phyloP scores from a whole-genome alignment of 202 grass and related monocot genomes.

The Hordeum pubiflorum region DNA sequence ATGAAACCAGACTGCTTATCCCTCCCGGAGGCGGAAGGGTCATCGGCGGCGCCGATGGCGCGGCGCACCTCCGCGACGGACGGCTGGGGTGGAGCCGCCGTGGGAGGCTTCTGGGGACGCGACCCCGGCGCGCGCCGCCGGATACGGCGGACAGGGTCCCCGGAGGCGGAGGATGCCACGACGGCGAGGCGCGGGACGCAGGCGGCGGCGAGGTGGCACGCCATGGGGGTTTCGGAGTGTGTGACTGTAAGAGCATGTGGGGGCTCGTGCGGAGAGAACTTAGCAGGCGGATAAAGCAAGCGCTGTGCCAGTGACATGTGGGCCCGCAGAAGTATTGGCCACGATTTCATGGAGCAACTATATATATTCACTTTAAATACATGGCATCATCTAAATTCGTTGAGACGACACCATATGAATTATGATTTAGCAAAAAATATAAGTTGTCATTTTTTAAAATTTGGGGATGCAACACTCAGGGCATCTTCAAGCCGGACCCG shows the following conservation, averaged over 20 bases:
- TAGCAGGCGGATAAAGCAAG: neutral
- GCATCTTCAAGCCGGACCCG: too few species aligned
- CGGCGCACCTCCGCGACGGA: conserved; percentile 58
- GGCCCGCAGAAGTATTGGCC: neutral
- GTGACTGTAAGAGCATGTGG: neutral
- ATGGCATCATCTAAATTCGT: too few species aligned
- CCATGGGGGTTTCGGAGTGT: neutral
- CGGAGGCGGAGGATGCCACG: conserved; percentile 15
- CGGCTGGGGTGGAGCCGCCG: conserved; percentile 14
- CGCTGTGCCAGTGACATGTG: neutral
- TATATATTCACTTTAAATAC: too few species aligned
- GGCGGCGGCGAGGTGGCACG: conserved; percentile 9
- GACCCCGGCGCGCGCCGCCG: conserved; percentile 19
- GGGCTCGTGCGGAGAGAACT: neutral
- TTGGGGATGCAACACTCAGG: too few species aligned
- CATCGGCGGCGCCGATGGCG: conserved; percentile 44
- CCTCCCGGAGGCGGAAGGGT: conserved; percentile 16
- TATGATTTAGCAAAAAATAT: too few species aligned
- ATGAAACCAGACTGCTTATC: conserved; percentile 38
- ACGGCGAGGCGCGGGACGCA: conserved; percentile 1
- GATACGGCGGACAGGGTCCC: conserved; percentile 20
- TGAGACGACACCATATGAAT: too few species aligned
- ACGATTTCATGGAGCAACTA: too few species aligned
- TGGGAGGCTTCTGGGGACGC: neutral
- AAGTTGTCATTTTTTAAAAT: too few species aligned